Percentiles rank a stretch among this genome's conserved stretches.
phyloP scores from a whole-genome alignment of 192 early-diverging fungal genomes.

The Umbelopsis sp. region DNA sequence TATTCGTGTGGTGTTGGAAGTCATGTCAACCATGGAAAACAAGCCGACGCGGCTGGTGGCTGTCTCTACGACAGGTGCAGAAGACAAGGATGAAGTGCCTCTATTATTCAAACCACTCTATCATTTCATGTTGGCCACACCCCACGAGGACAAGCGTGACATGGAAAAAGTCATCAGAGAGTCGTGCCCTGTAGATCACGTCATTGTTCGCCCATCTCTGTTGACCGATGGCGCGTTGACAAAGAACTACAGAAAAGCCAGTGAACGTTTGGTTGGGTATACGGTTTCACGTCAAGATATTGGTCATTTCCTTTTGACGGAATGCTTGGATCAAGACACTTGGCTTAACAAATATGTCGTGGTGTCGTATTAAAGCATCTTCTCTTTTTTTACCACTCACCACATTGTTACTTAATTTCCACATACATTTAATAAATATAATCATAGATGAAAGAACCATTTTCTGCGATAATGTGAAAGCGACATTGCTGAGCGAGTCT shows the following conservation, averaged over 20 bases:
- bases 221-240: constrained; percentile 41
- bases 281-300: constrained; percentile 50
- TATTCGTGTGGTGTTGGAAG: constrained; percentile 15
- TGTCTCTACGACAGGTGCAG: constrained; percentile 13
- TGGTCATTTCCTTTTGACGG: constrained; percentile 46
- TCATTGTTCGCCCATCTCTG: constrained; percentile 47
- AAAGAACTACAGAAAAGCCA: constrained; percentile 37
- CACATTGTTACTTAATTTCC: too few relatives aligned
- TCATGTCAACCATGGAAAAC: not conserved
- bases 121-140: not conserved
- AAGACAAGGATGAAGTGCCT: constrained; percentile 18
- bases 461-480: too few relatives aligned
- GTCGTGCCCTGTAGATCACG: constrained; percentile 30
- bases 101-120: constrained; percentile 9
- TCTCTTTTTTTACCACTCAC: too few relatives aligned
- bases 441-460: too few relatives aligned
- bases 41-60: constrained; percentile 8
- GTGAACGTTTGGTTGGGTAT: constrained; percentile 38
- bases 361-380: constrained; percentile 23
- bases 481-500: too few relatives aligned
- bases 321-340: constrained; percentile 39
- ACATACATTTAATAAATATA: too few relatives aligned
- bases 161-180: constrained; percentile 34
- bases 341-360: constrained; percentile 33
- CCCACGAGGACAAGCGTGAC: constrained; percentile 20